Evolutionary conservation across 148 eudicot genomes (phyloP).

Genomic region (Pouteria glomerata): DNA sequence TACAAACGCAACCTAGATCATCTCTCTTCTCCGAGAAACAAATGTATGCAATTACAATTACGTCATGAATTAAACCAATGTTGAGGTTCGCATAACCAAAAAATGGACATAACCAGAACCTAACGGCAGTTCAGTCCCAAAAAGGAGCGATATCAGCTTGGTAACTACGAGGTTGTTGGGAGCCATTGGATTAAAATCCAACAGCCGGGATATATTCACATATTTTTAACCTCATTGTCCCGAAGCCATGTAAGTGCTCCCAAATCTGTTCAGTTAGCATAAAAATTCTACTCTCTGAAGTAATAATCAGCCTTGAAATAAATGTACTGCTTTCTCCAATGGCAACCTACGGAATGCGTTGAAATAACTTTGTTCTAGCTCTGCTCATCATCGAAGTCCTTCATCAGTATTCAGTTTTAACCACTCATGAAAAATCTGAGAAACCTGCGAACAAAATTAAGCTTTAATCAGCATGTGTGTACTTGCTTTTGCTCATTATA

Average conservation of each 20-base stretch:
- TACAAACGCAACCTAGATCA: neutral
- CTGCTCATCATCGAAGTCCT: neutral
- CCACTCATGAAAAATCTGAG: constrained; percentile 25
- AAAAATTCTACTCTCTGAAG: neutral
- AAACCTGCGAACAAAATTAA: constrained; percentile 19
- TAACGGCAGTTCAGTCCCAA: neutral
- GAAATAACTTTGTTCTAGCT: neutral
- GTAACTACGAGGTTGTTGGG: neutral
- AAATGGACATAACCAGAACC: neutral
- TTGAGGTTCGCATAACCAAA: neutral
- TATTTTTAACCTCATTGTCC: too few relatives aligned
- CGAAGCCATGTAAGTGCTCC: neutral
- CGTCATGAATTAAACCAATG: neutral
- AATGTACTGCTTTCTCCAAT: too few relatives aligned
- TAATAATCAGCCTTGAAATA: too few relatives aligned
- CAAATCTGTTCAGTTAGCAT: neutral
- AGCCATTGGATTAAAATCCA: neutral
- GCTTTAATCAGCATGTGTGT: neutral
- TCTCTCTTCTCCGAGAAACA: neutral
- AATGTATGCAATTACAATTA: neutral
- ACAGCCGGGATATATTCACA: neutral
- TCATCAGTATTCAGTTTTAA: constrained; percentile 9
- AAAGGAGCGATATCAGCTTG: neutral
- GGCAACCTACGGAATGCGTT: too few relatives aligned
- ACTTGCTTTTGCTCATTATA: neutral